Percentiles rank a stretch among this genome's conserved stretches.
Evolutionary conservation across 257 asterid genomes (phyloP).

Genomic region (Rubia yunnanensis): DNA sequence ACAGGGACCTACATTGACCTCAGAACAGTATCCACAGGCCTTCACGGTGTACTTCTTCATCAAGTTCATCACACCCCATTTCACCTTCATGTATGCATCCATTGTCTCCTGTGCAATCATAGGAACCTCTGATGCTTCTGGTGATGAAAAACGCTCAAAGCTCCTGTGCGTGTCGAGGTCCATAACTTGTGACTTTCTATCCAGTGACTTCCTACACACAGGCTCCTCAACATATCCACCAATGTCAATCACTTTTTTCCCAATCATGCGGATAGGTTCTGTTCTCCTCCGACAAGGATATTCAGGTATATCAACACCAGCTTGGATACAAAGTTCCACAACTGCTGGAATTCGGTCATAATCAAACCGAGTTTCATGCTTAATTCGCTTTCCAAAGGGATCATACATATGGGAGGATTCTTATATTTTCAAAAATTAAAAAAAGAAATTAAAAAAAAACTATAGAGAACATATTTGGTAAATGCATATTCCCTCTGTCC

Average conservation of each 20-base stretch:
- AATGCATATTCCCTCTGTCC: too few relatives aligned
- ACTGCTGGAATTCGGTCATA: constrained; percentile 81
- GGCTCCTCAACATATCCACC: constrained; percentile 75
- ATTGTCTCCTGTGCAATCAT: constrained; percentile 61
- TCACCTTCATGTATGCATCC: constrained; percentile 54
- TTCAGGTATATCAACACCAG: constrained; percentile 78
- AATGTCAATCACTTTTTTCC: constrained; percentile 58
- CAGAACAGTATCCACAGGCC: constrained; percentile 96
- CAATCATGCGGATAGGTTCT: constrained; percentile 71
- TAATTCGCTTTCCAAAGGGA: constrained; percentile 74
- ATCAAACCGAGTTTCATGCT: constrained; percentile 73
- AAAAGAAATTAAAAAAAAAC: too few relatives aligned
- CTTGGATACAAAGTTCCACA: constrained; percentile 96
- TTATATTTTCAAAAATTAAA: too few relatives aligned
- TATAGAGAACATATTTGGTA: too few relatives aligned
- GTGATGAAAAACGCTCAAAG: constrained; percentile 55
- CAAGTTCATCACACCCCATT: constrained; percentile 59
- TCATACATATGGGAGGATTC: constrained; percentile 89
- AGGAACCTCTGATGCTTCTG: constrained; percentile 31
- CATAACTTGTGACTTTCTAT: constrained; percentile 23
- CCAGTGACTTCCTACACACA: constrained; percentile 12
- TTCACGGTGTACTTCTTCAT: constrained; percentile 78
- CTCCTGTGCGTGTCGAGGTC: constrained; percentile 70
- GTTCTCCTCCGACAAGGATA: constrained; percentile 84
- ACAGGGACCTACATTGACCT: constrained; percentile 95